Evolutionary conservation across 129 eudicot species (phyloP).

Genomic region (Saussurea involucrata): DNA sequence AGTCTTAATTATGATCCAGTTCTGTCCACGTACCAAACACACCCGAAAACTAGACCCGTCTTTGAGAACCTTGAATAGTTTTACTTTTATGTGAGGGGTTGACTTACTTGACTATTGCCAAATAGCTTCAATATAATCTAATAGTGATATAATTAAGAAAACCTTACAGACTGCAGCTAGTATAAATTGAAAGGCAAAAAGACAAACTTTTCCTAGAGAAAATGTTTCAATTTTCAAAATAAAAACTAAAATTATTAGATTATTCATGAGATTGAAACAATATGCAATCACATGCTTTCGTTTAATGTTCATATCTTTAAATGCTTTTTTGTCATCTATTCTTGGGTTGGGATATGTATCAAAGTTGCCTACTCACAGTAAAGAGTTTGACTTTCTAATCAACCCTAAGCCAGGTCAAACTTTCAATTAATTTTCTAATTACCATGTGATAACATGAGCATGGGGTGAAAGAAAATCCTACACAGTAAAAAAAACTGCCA

Average conservation of each 20-base stretch:
- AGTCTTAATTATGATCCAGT: too few relatives aligned
- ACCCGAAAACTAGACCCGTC: too few relatives aligned
- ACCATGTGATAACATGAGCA: background rate
- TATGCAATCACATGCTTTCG: background rate
- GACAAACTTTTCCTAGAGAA: background rate
- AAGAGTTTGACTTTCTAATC: constrained; percentile 19
- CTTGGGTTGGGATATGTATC: constrained; percentile 11
- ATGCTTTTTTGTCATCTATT: constrained; percentile 20
- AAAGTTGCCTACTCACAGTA: constrained; percentile 19
- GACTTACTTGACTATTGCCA: too few relatives aligned
- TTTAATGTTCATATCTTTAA: background rate
- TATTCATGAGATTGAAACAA: background rate
- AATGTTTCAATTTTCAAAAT: background rate
- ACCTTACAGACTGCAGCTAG: background rate
- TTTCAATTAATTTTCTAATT: constrained; percentile 7
- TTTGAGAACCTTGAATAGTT: too few relatives aligned
- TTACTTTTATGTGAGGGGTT: too few relatives aligned
- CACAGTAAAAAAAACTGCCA: constrained; percentile 12
- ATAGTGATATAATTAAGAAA: too few relatives aligned
- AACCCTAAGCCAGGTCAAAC: constrained; percentile 18
- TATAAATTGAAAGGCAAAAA: background rate
- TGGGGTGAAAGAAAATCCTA: background rate
- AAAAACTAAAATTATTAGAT: background rate
- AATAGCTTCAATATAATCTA: too few relatives aligned
- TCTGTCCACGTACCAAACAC: too few relatives aligned